These are phyloP conservation scores for Populus hybrid DNA, from an alignment of 441 rosid genomes.

Conservation along the genomic window DNA sequence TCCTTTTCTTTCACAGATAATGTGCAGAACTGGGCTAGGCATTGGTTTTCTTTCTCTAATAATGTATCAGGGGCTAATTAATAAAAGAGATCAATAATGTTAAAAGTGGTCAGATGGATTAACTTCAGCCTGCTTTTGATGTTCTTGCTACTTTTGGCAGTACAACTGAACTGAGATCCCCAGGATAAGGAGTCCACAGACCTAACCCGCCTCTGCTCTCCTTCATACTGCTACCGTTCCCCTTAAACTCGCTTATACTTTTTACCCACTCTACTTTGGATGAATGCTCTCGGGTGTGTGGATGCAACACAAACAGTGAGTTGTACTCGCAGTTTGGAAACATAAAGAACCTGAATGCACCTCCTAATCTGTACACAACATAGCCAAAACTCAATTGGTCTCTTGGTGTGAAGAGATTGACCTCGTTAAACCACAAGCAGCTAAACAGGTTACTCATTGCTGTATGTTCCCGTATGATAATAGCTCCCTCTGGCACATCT, in stretches of 20 bases:
- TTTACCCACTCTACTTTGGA: conserved; percentile 96
- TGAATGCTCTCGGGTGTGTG: conserved; percentile 91
- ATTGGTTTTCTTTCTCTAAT: too few species aligned
- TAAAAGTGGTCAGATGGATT: neutral
- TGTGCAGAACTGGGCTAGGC: too few species aligned
- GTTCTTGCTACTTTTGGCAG: conserved; percentile 70
- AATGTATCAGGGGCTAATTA: neutral
- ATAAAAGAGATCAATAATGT: neutral
- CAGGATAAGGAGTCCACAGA: conserved; percentile 94
- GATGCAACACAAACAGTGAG: conserved; percentile 77
- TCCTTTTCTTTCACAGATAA: too few species aligned
- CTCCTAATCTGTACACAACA: conserved; percentile 66
- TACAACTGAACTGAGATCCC: conserved; percentile 60
- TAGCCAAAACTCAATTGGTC: conserved; percentile 96
- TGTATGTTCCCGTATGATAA: conserved; percentile 84
- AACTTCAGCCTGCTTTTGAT: conserved; percentile 80
- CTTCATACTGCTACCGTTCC: conserved; percentile 71
- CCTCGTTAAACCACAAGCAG: conserved; percentile 98
- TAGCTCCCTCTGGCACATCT: conserved; percentile 99
- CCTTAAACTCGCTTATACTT: conserved; percentile 61
- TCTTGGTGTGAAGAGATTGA: conserved; percentile 84
- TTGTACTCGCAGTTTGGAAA: conserved; percentile 93
- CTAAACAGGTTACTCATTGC: conserved; percentile 73
- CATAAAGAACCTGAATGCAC: conserved; percentile 71
- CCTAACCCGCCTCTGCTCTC: conserved; percentile 94